Evolutionary conservation across 345 rosid genomes (phyloP).

Genomic region (Linum tenue): DNA sequence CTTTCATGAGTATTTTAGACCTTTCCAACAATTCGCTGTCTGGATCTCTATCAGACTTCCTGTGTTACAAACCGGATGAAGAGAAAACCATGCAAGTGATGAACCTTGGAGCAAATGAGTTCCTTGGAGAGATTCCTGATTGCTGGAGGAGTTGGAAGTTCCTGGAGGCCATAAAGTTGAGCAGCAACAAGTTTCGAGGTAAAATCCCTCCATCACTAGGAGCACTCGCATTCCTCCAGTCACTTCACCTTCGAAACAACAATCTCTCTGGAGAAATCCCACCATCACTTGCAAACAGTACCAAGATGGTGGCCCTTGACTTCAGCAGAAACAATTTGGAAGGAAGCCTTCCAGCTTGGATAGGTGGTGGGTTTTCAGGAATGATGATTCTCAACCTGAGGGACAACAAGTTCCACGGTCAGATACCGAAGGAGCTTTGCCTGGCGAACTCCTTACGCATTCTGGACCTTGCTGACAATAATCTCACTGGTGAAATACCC

Average conservation of each 20-base stretch:
- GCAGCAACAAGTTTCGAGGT: conserved; percentile 13
- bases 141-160: conserved; percentile 17
- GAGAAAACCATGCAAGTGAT: conserved; percentile 2
- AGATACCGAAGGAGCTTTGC: background rate
- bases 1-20: conserved; percentile 1
- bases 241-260: conserved; percentile 15
- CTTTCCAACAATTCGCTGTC: conserved; percentile 22
- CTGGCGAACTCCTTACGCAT: background rate
- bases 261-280: conserved; percentile 9
- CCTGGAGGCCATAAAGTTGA: conserved; percentile 8
- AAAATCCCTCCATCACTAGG: conserved; percentile 19
- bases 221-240: conserved; percentile 4
- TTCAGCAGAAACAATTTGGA: background rate
- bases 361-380: conserved; percentile 5
- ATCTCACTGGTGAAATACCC: background rate
- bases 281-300: background rate
- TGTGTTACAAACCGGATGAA: conserved; percentile 7
- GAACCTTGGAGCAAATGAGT: conserved; percentile 12
- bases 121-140: conserved; percentile 21
- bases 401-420: background rate
- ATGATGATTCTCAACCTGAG: background rate
- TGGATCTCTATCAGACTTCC: conserved; percentile 13
- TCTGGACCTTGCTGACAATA: conserved; percentile 6
- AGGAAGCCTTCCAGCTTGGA: conserved; percentile 4
- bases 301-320: background rate